Conservation (phyloP, 768 basidiomycete species). For the Russula foetens region DNA sequence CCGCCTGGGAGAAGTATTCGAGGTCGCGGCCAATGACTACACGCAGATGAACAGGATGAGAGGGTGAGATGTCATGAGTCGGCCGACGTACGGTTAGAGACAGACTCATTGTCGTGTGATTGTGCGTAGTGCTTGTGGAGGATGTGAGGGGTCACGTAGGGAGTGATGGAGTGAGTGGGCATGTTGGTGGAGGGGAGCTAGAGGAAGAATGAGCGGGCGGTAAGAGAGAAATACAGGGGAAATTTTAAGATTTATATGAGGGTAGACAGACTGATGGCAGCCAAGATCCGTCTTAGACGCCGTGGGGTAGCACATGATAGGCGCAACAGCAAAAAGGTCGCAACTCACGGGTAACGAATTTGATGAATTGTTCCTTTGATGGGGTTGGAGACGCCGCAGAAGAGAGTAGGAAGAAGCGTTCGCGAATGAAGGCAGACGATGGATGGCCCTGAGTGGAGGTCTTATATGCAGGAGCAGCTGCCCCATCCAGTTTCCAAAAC, state of each 20-base stretch:
- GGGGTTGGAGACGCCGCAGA: neutral
- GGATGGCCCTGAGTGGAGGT: neutral
- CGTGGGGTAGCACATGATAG: constrained; percentile 1
- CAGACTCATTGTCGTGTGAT: constrained; percentile 54
- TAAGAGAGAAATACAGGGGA: neutral
- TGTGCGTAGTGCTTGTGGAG: constrained; percentile 83
- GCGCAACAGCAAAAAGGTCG: neutral
- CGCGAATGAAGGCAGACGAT: neutral
- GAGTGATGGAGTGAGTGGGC: constrained; percentile 65
- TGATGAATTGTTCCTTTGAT: neutral
- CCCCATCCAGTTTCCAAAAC: constrained; percentile 11
- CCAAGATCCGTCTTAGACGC: constrained; percentile 9
- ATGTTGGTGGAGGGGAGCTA: constrained; percentile 33
- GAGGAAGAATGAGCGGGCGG: neutral
- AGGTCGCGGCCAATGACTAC: constrained; percentile 88
- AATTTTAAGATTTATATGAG: constrained; percentile 1
- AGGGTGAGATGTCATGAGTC: neutral
- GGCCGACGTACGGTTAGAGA: constrained; percentile 45
- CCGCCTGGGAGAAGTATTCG: constrained; percentile 96
- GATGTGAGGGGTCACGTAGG: constrained; percentile 85
- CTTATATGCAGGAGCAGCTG: constrained; percentile 11
- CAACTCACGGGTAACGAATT: neutral
- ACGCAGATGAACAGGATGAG: constrained; percentile 14
- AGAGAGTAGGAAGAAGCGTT: neutral
- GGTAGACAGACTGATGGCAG: neutral